Conservation (phyloP, 768 basidiomycete genomes). For the Lyophyllum decastes region DNA sequence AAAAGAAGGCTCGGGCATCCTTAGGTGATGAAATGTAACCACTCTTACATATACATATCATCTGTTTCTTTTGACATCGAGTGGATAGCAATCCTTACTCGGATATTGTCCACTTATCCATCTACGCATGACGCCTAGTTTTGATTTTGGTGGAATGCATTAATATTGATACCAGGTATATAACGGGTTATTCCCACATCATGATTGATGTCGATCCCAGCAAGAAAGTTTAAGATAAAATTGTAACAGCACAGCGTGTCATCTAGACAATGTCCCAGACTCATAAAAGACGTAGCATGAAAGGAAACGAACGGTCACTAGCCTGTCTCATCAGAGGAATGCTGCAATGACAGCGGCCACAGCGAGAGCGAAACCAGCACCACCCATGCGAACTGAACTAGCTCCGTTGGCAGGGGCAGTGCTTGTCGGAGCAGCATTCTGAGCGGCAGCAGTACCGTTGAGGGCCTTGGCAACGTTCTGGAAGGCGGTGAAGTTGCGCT, state of each 20-base stretch:
- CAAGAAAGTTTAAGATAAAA: slow-evolving; percentile 16
- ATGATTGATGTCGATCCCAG: slow-evolving; percentile 15
- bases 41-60: background rate
- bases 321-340: slow-evolving; percentile 31
- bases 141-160: background rate
- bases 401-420: slow-evolving; percentile 29
- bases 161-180: slow-evolving; percentile 17
- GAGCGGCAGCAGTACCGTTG: slow-evolving; percentile 50
- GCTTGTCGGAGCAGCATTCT: slow-evolving; percentile 26
- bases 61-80: background rate
- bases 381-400: slow-evolving; percentile 32
- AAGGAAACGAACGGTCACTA: background rate
- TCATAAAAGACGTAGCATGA: slow-evolving; percentile 20
- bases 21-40: slow-evolving; percentile 34
- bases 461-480: slow-evolving; percentile 52
- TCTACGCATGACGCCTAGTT: background rate
- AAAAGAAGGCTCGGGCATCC: slow-evolving; percentile 58
- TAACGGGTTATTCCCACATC: slow-evolving; percentile 16
- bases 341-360: slow-evolving; percentile 31
- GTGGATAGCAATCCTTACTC: too few relatives aligned
- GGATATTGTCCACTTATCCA: too few relatives aligned
- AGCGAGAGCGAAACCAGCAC: slow-evolving; percentile 28
- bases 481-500: slow-evolving; percentile 58
- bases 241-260: slow-evolving; percentile 19
- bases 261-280: slow-evolving; percentile 26